Percentiles rank a stretch among this genome's conserved stretches.
phyloP scores from a whole-genome alignment of 2,329 filamentous ascomycete species.

The Graphiopsis chlorocephala region DNA sequence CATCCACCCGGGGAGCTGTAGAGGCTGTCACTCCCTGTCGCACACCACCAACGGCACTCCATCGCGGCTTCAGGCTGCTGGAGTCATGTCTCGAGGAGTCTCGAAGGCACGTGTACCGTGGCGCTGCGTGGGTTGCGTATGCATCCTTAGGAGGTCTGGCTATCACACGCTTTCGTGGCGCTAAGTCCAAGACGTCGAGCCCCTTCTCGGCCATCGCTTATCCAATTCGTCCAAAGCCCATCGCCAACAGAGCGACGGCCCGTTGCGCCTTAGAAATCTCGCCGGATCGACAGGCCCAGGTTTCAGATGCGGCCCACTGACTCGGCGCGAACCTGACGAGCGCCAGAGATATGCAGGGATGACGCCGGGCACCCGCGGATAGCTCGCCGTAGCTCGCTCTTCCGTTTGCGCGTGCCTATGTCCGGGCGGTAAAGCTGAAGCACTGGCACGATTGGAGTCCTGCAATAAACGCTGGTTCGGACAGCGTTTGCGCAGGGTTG shows the following conservation, averaged over 20 bases:
- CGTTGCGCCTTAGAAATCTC: background rate
- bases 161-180: background rate
- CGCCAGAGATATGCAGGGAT: slow-evolving; percentile 3
- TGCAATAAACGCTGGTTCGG: background rate
- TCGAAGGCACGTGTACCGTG: slow-evolving; percentile 9
- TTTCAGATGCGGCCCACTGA: background rate
- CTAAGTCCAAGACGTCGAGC: background rate
- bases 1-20: background rate
- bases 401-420: background rate
- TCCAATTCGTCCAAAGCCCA: background rate
- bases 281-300: background rate
- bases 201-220: background rate
- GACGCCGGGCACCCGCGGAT: background rate
- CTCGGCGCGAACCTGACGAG: background rate
- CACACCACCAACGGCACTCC: slow-evolving; percentile 1
- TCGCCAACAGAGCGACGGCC: background rate
- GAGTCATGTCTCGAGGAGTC: slow-evolving; percentile 4
- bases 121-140: slow-evolving; percentile 10
- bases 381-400: background rate
- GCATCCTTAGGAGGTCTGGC: background rate
- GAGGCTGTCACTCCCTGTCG: slow-evolving; percentile 3
- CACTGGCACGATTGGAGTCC: background rate
- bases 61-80: background rate
- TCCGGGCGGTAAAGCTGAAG: background rate
- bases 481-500: slow-evolving; percentile 1